phyloP scores from a whole-genome alignment of 148 eudicot genomes.

The Chenopodium suecicum region DNA sequence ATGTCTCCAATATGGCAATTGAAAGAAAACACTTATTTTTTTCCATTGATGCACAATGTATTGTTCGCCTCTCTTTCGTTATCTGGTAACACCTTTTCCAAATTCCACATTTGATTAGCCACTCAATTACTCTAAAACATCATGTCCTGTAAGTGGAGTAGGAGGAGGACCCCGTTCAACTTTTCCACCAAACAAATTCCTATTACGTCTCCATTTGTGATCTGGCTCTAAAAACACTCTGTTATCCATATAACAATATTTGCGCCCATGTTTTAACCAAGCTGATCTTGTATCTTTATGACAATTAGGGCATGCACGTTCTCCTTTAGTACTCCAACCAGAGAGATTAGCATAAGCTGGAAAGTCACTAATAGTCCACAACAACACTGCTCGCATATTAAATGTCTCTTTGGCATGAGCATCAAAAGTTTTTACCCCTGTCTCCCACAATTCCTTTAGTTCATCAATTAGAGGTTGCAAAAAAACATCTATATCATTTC shows the following conservation, averaged over 20 bases:
- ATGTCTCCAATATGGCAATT: conserved; percentile 12
- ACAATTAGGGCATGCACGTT: background rate
- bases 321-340: background rate
- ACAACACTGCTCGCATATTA: background rate
- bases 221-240: background rate
- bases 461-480: background rate
- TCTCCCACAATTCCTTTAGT: background rate
- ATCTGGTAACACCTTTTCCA: background rate
- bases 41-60: conserved; percentile 16
- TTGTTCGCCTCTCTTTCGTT: background rate
- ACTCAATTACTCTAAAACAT: background rate
- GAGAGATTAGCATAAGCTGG: conserved; percentile 4
- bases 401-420: background rate
- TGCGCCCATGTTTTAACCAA: background rate
- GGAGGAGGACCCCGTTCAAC: background rate
- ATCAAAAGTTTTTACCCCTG: background rate
- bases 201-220: background rate
- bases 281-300: background rate
- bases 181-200: background rate
- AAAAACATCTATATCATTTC: background rate
- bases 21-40: conserved; percentile 1
- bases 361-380: conserved; percentile 9
- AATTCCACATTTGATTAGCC: background rate
- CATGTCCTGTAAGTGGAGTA: background rate
- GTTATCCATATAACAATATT: background rate